Base-by-base conservation (phyloP, 768 basidiomycete species). In the Omphalotus guepiniiformis region DNA sequence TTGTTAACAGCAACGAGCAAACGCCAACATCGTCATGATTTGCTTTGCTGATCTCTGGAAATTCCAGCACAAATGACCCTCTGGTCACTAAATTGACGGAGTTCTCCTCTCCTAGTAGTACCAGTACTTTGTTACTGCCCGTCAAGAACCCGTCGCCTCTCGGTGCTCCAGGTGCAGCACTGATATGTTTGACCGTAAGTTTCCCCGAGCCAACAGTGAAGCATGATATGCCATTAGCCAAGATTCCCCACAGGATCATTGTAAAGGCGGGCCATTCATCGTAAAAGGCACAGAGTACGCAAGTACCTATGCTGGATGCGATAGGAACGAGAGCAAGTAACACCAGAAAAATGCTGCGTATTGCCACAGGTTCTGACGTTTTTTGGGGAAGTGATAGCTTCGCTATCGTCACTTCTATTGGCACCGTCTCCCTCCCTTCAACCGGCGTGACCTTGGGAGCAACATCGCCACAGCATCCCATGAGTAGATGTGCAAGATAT, bases 221-320 rank as follows among this genome's bases (percentile, higher is more conserved):
- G 35, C 59, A 61, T 4, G 62, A 48, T 9, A 64, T 19, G 1
- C 68, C 68, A 37, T 52, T 68, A 43, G 61, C 58, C 19, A 68
- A 1, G 36, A 68, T 63, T 2, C 67, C 67, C 12, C 65, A 55
- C 0, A 64, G 48, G 38, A 69, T 67, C 56, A 66, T 61, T 0
- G 57, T 37, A 44, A 64, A 66, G 25, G 44, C 46, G 35, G 32
- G 60, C 68, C 68, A 68, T 38, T 68, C 68, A 6, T 12, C 23
- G 19, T 51, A 41, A 16, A 62, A 0, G 3, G 59, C 67, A 37
- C 61, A 66, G 21, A 54, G 39, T 40, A 54, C 28, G 40, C 62
- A 63, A 4, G 55, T 49, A 12, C 21, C 46, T 32, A 57, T 2
- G 52, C 65, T 67, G 30, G 48, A 18, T 0, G 37, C 11, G 28